Percentiles rank a stretch among this genome's conserved stretches.
Conservation (phyloP, 73 alveolate genomes). For the Paraurostyla sp. region DNA sequence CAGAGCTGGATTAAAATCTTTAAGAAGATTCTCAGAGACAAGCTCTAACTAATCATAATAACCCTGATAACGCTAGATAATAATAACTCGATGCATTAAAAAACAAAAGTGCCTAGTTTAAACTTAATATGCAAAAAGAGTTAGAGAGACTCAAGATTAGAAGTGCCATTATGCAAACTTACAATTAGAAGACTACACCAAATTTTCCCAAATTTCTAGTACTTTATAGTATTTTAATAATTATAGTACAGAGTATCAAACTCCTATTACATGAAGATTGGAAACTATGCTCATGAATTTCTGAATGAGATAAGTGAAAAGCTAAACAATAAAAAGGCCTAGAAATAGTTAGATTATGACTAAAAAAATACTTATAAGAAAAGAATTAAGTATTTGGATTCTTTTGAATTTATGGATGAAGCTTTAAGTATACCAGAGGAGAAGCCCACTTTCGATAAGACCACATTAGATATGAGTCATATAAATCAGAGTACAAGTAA, state of each 20-base stretch:
- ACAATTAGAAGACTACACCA: background rate
- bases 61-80: background rate
- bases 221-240: background rate
- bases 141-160: slow-evolving; percentile 36
- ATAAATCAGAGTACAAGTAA: too few relatives aligned
- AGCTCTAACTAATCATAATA: background rate
- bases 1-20: background rate
- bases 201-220: slow-evolving; percentile 17
- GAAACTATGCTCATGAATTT: slow-evolving; percentile 26
- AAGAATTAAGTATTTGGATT: slow-evolving; percentile 20
- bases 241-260: slow-evolving; percentile 43
- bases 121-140: slow-evolving; percentile 25
- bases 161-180: background rate
- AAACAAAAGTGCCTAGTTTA: background rate
- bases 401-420: slow-evolving; percentile 26
- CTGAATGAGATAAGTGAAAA: background rate
- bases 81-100: background rate
- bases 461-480: background rate
- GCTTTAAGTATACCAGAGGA: slow-evolving; percentile 25
- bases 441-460: background rate
- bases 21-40: background rate
- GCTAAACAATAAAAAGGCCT: too few relatives aligned
- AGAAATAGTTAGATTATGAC: too few relatives aligned
- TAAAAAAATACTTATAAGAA: too few relatives aligned
- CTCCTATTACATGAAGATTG: slow-evolving; percentile 38